Percentiles rank a stretch among this genome's conserved stretches.
Conservation (phyloP, 345 rosid species). For the Bruguiera sexangula region DNA sequence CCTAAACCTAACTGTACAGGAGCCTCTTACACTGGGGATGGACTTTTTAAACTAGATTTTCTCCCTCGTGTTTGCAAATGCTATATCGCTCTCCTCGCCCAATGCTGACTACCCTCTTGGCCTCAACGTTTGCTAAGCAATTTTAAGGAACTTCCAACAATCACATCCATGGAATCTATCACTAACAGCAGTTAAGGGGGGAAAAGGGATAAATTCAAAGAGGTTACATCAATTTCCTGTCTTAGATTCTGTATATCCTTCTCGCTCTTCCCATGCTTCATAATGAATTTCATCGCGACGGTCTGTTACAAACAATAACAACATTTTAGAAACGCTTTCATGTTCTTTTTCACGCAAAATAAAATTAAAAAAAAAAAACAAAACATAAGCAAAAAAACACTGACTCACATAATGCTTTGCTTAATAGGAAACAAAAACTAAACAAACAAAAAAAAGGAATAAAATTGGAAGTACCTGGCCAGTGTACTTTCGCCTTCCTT, state of each 20-base stretch:
- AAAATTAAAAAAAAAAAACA: not conserved
- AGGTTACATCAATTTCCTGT: slow-evolving; percentile 87
- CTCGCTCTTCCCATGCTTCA: slow-evolving; percentile 93
- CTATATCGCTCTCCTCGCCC: too few relatives aligned
- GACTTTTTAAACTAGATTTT: too few relatives aligned
- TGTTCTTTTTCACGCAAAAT: too few relatives aligned
- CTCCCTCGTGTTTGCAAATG: too few relatives aligned
- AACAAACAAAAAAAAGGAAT: not conserved
- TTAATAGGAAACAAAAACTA: not conserved
- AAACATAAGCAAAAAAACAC: not conserved
- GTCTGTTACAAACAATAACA: slow-evolving; percentile 45
- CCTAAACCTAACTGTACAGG: too few relatives aligned
- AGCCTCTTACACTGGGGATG: too few relatives aligned
- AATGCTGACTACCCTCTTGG: too few relatives aligned
- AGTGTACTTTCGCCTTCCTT: slow-evolving; percentile 79
- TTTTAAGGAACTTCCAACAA: not conserved
- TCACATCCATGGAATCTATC: not conserved
- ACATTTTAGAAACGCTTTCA: not conserved
- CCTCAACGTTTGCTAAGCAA: not conserved
- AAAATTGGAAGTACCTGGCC: slow-evolving; percentile 58
- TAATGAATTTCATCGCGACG: slow-evolving; percentile 94
- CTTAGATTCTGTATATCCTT: slow-evolving; percentile 84
- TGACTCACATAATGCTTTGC: not conserved
- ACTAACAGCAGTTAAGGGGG: too few relatives aligned
- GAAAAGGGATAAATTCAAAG: too few relatives aligned